Base-by-base conservation (phyloP, 2,329 filamentous ascomycete species). In the Cytospora schulzeri region DNA sequence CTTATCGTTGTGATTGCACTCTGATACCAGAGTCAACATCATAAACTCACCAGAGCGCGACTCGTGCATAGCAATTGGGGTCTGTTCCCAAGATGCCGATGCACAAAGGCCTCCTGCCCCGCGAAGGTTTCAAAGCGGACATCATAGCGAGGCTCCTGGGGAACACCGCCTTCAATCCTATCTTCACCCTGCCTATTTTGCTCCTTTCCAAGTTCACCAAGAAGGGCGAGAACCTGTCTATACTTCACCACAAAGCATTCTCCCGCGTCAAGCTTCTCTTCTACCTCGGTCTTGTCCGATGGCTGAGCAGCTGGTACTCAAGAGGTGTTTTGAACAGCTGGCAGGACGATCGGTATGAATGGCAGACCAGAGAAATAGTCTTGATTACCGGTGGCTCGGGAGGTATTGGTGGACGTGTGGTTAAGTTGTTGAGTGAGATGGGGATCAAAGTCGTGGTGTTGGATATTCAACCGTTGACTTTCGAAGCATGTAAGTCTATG, bases 361-460 rank as follows among this genome's bases (percentile, higher is more conserved):
- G 90, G 88, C 77, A 58, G n/a, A 53, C 80, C 26, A 83, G 81
- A 59, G 90, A 93, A 77, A 81, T 93, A 58, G 87, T 91, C 3
- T 79, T 93, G 52, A 82, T 93, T 24, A 93, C 91, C 0, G 91
- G 91, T 9, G 91, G 91, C 9, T 87, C 88, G 51, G 85, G 86
- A 63, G 91, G 91, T 0, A 92, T 94, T 71, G 91, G 91, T 17
- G 85, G 83, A 24, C 77, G 83, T 45, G 81, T 92, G 3, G 89
- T 90, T 17, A 80, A 82, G 68, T 74, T 88, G 60, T 79, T 95
- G n/a, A 87, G 86, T 0, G 84, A 88, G 73, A 79, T 77, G 66
- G 85, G 84, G 1, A 80, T 91, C 69, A 90, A 85, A 68, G 88
- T 93, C 38, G 88, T 88, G 0, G 87, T 93, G 2, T 74, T 93